Conservation (phyloP, 805 yeast genomes). For the Pichia manshurica region DNA sequence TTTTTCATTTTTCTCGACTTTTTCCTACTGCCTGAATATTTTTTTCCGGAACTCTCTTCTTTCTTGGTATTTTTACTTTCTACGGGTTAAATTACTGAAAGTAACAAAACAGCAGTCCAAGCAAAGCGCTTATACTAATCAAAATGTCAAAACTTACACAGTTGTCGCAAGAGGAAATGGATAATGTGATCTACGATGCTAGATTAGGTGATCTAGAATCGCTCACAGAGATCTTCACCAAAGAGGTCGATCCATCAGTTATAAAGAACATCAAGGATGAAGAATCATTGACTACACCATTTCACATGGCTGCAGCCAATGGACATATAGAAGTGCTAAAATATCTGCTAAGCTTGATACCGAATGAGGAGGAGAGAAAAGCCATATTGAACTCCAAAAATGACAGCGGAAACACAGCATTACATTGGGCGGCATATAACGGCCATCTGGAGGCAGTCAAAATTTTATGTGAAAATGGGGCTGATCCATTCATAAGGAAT, state of each 20-base stretch:
- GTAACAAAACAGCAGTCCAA: no score
- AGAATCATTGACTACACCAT: conserved; percentile 60
- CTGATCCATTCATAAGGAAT: conserved; percentile 79
- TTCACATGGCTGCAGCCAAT: conserved; percentile 95
- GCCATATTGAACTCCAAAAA: conserved; percentile 49
- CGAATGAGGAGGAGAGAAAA: conserved; percentile 40
- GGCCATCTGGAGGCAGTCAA: conserved; percentile 74
- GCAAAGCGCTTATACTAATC: no score
- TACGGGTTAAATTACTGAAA: no score
- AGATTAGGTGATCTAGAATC: conserved; percentile 83
- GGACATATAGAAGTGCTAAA: conserved; percentile 71
- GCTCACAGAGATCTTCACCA: conserved; percentile 59
- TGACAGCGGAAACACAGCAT: conserved; percentile 84
- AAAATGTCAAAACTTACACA: conserved; percentile 24
- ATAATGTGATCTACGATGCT: conserved; percentile 74
- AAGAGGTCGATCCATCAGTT: conserved; percentile 41
- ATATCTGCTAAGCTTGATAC: conserved; percentile 48
- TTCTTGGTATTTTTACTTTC: no score
- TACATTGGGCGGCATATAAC: conserved; percentile 93
- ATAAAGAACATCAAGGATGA: conserved; percentile 53
- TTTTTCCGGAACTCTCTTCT: neutral
- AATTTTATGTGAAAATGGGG: conserved; percentile 66
- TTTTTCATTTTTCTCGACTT: neutral
- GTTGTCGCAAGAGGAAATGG: conserved; percentile 70
- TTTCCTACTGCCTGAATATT: neutral